Percentiles rank a stretch among this genome's conserved stretches.
Conservation (phyloP, 768 basidiomycete genomes). For the Tephrocybe sp. region DNA sequence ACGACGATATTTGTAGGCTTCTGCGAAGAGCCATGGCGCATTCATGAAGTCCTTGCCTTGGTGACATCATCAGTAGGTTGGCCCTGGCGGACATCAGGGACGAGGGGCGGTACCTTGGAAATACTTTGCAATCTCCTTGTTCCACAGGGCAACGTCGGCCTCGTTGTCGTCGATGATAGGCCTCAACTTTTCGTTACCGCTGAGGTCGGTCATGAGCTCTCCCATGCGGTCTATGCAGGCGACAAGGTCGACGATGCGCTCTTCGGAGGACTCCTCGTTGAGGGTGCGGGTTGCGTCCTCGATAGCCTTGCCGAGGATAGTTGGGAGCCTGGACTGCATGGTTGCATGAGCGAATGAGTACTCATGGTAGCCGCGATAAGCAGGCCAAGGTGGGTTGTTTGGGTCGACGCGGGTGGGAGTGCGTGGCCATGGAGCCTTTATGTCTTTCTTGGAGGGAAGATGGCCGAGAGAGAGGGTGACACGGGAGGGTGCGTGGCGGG, state of each 20-base stretch:
- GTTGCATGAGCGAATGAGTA: constrained; percentile 89
- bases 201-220: constrained; percentile 82
- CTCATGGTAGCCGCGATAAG: constrained; percentile 77
- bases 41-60: constrained; percentile 90
- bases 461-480: constrained; percentile 75
- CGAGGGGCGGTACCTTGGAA: constrained; percentile 72
- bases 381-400: constrained; percentile 83
- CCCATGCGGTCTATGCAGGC: constrained; percentile 89
- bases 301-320: constrained; percentile 93
- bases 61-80: constrained; percentile 4
- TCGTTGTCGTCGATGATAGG: constrained; percentile 90
- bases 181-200: constrained; percentile 77
- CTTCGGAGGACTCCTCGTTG: constrained; percentile 82
- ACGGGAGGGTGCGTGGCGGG: constrained; percentile 43
- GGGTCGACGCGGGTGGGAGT: constrained; percentile 79
- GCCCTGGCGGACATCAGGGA: not conserved
- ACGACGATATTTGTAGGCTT: constrained; percentile 90
- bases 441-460: constrained; percentile 68
- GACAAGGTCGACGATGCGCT: constrained; percentile 79
- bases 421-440: constrained; percentile 70
- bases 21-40: constrained; percentile 94
- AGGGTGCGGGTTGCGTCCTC: constrained; percentile 88
- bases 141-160: constrained; percentile 93
- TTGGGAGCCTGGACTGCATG: constrained; percentile 94
- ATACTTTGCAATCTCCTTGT: constrained; percentile 93